Percentiles rank a stretch among this genome's conserved stretches.
Conservation (phyloP, 2,329 filamentous ascomycete species). For the Trichoderma cornu-damae region DNA sequence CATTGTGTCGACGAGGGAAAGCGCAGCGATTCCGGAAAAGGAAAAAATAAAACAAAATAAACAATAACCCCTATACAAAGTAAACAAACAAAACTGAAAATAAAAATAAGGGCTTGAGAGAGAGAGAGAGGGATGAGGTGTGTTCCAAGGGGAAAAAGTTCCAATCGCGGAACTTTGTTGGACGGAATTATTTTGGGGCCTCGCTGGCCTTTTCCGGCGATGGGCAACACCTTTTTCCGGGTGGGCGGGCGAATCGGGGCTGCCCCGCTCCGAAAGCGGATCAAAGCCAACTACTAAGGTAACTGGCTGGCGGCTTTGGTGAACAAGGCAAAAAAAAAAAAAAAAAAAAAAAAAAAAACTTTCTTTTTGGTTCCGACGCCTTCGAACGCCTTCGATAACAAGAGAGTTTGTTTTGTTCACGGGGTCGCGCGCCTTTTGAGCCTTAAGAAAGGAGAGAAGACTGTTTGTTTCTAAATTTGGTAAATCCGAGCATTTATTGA, state of each 20-base stretch:
- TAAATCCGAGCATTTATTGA: too few relatives aligned
- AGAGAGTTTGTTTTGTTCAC: background rate
- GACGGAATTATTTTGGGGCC: slow-evolving; percentile 6
- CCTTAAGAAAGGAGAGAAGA: too few relatives aligned
- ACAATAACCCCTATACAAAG: background rate
- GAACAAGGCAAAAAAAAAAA: too few relatives aligned
- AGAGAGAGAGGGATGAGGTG: background rate
- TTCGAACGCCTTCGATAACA: too few relatives aligned
- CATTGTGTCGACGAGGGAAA: slow-evolving; percentile 46
- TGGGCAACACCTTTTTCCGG: slow-evolving; percentile 23
- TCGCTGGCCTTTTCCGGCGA: slow-evolving; percentile 22
- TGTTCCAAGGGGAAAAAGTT: background rate
- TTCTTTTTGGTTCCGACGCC: slow-evolving; percentile 9
- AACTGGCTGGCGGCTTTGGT: background rate
- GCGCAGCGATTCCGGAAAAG: background rate
- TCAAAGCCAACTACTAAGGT: too few relatives aligned
- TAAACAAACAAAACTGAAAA: background rate
- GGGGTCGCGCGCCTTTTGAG: too few relatives aligned
- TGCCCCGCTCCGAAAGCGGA: slow-evolving; percentile 10
- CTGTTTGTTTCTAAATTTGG: too few relatives aligned
- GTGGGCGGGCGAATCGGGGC: slow-evolving; percentile 1
- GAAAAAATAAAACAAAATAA: background rate
- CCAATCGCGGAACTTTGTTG: background rate
- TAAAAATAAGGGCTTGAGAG: too few relatives aligned
- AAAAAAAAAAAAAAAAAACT: too few relatives aligned